Conservation (phyloP, 2,329 filamentous ascomycete genomes). For the Chaetomiaceae sp. region DNA sequence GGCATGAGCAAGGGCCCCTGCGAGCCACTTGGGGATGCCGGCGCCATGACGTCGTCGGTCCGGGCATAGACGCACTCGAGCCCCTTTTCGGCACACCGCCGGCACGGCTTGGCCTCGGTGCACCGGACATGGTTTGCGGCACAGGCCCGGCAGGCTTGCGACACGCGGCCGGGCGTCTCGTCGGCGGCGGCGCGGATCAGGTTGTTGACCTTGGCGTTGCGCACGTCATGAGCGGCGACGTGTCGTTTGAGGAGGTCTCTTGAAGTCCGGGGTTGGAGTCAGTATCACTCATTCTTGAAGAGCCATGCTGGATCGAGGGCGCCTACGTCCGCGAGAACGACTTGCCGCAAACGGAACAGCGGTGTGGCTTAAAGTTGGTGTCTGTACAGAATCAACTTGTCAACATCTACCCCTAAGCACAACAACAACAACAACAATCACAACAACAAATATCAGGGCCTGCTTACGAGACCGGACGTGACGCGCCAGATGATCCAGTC, state of each 20-base stretch:
- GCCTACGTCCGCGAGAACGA: constrained; percentile 6
- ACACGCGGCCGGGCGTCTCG: background rate
- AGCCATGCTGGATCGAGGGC: background rate
- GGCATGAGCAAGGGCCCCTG: background rate
- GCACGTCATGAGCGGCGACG: constrained; percentile 9
- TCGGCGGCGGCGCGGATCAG: constrained; percentile 1
- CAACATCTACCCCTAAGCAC: background rate
- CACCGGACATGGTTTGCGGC: constrained; percentile 8
- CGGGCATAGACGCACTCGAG: constrained; percentile 1
- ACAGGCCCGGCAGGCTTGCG: constrained; percentile 5
- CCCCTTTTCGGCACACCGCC: constrained; percentile 6
- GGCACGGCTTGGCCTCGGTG: constrained; percentile 4
- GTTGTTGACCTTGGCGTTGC: constrained; percentile 8
- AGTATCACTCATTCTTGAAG: background rate
- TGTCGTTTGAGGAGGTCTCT: constrained; percentile 9
- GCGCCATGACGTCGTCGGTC: background rate
- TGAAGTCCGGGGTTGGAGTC: background rate
- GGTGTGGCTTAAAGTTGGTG: constrained; percentile 10
- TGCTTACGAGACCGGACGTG: constrained; percentile 8
- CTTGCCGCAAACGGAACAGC: constrained; percentile 6
- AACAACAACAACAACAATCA: no score
- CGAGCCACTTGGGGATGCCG: background rate
- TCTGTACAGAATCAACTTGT: background rate
- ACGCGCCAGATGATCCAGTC: constrained; percentile 6
- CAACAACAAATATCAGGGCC: background rate